Evolutionary conservation across 768 basidiomycete genomes (phyloP).

Genomic region (Boletus sp.): DNA sequence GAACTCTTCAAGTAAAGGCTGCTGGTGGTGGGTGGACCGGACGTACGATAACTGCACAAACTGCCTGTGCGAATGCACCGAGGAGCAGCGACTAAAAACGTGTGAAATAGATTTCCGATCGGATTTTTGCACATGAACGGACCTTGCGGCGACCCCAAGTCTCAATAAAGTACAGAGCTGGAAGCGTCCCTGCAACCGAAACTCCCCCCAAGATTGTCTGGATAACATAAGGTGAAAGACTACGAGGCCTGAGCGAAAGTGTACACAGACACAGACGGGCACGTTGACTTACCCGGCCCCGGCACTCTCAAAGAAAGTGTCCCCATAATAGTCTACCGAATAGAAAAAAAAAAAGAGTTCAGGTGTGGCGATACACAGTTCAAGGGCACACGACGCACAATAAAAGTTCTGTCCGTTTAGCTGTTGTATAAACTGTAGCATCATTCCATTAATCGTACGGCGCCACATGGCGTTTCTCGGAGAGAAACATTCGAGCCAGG

Average conservation of each 20-base stretch:
- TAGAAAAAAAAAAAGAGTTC: conserved; percentile 13
- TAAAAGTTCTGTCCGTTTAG: conserved; percentile 81
- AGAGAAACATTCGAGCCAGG: conserved; percentile 78
- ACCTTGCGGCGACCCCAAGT: conserved; percentile 69
- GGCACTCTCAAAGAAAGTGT: conserved; percentile 75
- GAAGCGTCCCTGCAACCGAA: conserved; percentile 68
- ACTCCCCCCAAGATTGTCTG: conserved; percentile 74
- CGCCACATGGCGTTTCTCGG: conserved; percentile 65
- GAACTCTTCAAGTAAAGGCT: not conserved
- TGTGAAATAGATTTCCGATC: not conserved
- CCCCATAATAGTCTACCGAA: conserved; percentile 70
- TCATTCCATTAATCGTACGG: conserved; percentile 76
- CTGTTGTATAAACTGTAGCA: conserved; percentile 79
- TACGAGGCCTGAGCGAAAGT: conserved; percentile 16
- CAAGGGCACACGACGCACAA: conserved; percentile 41
- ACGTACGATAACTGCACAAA: conserved; percentile 59
- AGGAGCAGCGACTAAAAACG: conserved; percentile 54
- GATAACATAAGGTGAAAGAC: conserved; percentile 69
- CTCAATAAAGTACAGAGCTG: conserved; percentile 68
- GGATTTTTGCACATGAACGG: conserved; percentile 6
- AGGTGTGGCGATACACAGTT: not conserved
- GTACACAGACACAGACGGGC: not conserved
- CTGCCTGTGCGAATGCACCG: conserved; percentile 58
- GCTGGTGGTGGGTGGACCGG: not conserved
- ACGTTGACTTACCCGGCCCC: conserved; percentile 50